These are phyloP conservation scores for Penicillium crystallinum DNA, from an alignment of 495 filamentous ascomycete species.

Conservation along the genomic window DNA sequence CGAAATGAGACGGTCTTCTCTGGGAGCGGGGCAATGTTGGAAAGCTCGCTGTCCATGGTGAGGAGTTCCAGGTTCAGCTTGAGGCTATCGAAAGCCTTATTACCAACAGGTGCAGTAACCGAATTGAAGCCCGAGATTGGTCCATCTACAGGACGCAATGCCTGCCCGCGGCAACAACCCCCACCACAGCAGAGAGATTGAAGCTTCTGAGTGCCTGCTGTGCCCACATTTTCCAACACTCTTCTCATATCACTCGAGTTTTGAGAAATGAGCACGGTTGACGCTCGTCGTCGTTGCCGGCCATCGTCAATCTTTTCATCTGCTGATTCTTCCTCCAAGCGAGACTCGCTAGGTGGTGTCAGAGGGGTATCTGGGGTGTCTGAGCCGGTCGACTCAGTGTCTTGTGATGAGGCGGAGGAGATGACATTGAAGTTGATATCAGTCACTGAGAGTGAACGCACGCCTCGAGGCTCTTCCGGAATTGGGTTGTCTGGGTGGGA, in stretches of 20 bases:
- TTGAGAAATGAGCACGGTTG: conserved; percentile 73
- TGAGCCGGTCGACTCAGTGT: conserved; percentile 32
- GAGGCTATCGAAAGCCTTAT: conserved; percentile 76
- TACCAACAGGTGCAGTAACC: conserved; percentile 61
- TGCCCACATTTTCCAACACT: conserved; percentile 47
- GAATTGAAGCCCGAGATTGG: conserved; percentile 51
- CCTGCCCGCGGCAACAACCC: conserved; percentile 76
- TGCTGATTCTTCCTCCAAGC: conserved; percentile 40
- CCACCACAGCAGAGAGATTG: conserved; percentile 81
- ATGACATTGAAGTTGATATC: conserved; percentile 39
- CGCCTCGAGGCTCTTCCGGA: conserved; percentile 48
- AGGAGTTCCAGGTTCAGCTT: conserved; percentile 71
- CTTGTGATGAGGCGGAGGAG: conserved; percentile 32
- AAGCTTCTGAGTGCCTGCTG: conserved; percentile 46
- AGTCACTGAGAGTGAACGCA: conserved; percentile 37
- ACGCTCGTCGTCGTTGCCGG: conserved; percentile 64
- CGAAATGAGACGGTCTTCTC: conserved; percentile 67
- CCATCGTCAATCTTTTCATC: conserved; percentile 27
- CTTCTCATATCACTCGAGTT: conserved; percentile 68
- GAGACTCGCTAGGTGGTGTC: conserved; percentile 46
- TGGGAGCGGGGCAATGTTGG: conserved; percentile 63
- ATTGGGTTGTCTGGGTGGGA: conserved; percentile 55
- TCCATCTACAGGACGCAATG: conserved; percentile 40
- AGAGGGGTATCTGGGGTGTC: conserved; percentile 45
- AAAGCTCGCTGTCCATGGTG: conserved; percentile 61